Base-by-base conservation (phyloP, 768 basidiomycete genomes). In the Phaeotremella fagi region DNA sequence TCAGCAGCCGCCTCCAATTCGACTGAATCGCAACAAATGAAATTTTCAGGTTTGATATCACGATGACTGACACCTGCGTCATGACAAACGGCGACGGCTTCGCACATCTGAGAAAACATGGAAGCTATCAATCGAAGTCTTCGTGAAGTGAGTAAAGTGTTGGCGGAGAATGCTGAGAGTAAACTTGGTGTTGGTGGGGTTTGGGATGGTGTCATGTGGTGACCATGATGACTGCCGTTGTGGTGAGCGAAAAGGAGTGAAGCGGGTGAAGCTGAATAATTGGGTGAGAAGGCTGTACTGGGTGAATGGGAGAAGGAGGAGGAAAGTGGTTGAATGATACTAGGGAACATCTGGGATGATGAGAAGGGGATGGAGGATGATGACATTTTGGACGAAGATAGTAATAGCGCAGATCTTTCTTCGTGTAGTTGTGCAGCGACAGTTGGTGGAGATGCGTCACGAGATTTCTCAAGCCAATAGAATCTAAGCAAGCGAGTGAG, bases 61-160 rank as follows among this genome's bases (percentile, higher is more conserved):
- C 94, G 84, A 72, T 99, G 94, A 71, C 85, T 90, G 57, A 99
- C 87, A 31, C 85, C 85, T 57, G 85, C 83, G 16, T 85, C 85
- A 71, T 99, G 94, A 76, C 94, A 97, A 4, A 86, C 83, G 2
- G 89, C 88, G 12, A 99, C 92, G 38, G 94, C 92, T 59, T 92
- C 89, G 71, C 94, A 98, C 94, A 99, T 99, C 77, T 98, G 95
- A 18, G 83, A 79, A 75, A 99, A 98, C 94, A 99, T 99, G 71
- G 88, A 86, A 2, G 91, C 84, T 68, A 99, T 90, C 61, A 99
- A 83, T 15, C 88, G 86, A 25, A 99, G 82, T 53, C 94, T 86
- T 35, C 85, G 86, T 51, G 83, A 82, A 24, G 88, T 88, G 49
- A 99, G 85, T 27, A 95, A 79, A 59, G 90, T 85, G 45, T 80